Evolutionary conservation across 768 basidiomycete species (phyloP), one percentile per base, ranked within the genome.

Genomic region (Russula sp.): DNA sequence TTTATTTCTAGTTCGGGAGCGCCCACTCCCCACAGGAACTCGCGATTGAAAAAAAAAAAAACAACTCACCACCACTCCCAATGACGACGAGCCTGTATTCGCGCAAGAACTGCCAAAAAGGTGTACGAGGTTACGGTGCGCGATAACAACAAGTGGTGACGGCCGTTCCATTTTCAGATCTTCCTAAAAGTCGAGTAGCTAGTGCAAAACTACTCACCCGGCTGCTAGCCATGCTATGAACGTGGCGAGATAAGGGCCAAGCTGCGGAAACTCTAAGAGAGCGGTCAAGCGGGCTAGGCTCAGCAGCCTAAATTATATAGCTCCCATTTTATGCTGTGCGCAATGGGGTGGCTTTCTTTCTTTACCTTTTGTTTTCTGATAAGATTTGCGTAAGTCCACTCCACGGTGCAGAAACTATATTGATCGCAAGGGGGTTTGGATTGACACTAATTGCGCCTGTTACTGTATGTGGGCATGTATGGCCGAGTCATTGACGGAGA

Each of bases 11-110:
- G 25, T 3, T 3, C 25, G 1, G 25, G 25, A 29, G 25, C 25
- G 25, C 25, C 25, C 25, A 2, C 25, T 29, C 25, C 25, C 25
- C 25, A 29, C 25, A 29, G 25, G 25, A 29, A 29, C 25, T 29
- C 3, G 25, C 25, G 25, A 29, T 29, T 29, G 25, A 58, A 39
- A 29, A n/a, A 16, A 36, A 36, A 10, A 18, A 29, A 36, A 47
- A 20, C n/a, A n/a, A 73, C 82, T 70, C 59, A 89, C 94, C 95
- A 82, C 95, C 96, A 70, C 96, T 94, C 55, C 96, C 96, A 63
- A 98, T 93, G 65, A 98, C 96, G 68, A 98, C 96, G 63, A 98
- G 86, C 79, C 96, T 97, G 80, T 98, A 98, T 73, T 98, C 96
- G 69, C 94, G 81, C 75, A 98, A 77, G 78, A 93, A 93, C 73